These are phyloP conservation scores for Rachicladosporium sp. DNA, from an alignment of 2,329 filamentous ascomycete species.

Conservation along the genomic window DNA sequence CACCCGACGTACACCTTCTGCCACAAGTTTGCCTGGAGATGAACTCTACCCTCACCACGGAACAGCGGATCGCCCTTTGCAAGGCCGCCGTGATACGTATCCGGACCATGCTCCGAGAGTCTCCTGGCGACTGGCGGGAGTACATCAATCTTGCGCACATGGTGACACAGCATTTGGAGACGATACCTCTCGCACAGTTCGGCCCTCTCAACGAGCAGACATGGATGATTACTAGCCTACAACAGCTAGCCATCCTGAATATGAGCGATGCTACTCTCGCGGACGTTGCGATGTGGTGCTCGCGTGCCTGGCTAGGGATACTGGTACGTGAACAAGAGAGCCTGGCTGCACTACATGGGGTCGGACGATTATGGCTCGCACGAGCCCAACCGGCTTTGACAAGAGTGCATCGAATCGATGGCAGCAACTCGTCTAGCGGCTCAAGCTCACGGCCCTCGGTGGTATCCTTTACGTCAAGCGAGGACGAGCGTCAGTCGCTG, in stretches of 20 bases:
- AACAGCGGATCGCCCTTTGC: slow-evolving; percentile 18
- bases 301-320: slow-evolving; percentile 35
- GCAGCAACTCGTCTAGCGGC: slow-evolving; percentile 26
- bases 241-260: slow-evolving; percentile 39
- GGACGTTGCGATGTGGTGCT: slow-evolving; percentile 39
- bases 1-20: too few species aligned
- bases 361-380: slow-evolving; percentile 40
- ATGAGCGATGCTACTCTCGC: slow-evolving; percentile 32
- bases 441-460: slow-evolving; percentile 20
- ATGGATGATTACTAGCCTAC: slow-evolving; percentile 33
- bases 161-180: slow-evolving; percentile 28
- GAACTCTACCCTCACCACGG: slow-evolving; percentile 12
- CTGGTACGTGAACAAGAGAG: slow-evolving; percentile 33
- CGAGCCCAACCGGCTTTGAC: slow-evolving; percentile 39
- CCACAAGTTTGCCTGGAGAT: background rate
- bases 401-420: slow-evolving; percentile 35
- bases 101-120: slow-evolving; percentile 20
- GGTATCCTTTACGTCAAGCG: slow-evolving; percentile 19
- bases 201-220: slow-evolving; percentile 27
- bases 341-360: slow-evolving; percentile 32
- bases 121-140: slow-evolving; percentile 17
- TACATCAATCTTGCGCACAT: slow-evolving; percentile 24
- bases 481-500: slow-evolving; percentile 13
- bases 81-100: slow-evolving; percentile 23
- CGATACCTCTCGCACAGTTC: slow-evolving; percentile 26